Conservation (phyloP, 345 rosid species). For the Boechera divaricarpa region DNA sequence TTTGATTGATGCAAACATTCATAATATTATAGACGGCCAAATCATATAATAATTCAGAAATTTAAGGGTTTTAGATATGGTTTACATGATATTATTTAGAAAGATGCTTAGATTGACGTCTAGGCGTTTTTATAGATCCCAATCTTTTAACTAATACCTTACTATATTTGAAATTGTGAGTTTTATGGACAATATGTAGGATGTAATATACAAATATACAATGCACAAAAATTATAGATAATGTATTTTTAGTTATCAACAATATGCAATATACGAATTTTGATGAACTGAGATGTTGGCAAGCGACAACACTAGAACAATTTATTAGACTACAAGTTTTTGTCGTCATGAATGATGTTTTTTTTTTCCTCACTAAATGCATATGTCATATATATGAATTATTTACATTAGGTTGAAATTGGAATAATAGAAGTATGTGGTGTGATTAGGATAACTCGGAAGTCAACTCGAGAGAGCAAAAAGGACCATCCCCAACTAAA, state of each 20-base stretch:
- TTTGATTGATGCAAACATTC: not conserved
- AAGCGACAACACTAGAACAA: not conserved
- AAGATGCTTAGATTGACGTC: not conserved
- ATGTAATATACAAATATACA: not conserved
- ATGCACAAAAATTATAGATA: not conserved
- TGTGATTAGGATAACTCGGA: slow-evolving; percentile 26
- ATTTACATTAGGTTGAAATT: slow-evolving; percentile 2
- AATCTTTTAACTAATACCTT: not conserved
- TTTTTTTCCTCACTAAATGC: not conserved
- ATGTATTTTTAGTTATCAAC: not conserved
- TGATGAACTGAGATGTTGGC: not conserved
- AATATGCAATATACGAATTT: not conserved
- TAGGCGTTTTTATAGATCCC: not conserved
- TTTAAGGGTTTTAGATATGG: not conserved
- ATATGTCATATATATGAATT: slow-evolving; percentile 13
- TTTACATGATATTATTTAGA: not conserved
- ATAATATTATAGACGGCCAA: not conserved
- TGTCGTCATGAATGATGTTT: slow-evolving; percentile 29
- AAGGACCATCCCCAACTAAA: slow-evolving; percentile 56
- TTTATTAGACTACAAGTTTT: not conserved
- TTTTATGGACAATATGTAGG: not conserved
- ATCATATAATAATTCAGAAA: not conserved
- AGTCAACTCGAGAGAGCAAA: slow-evolving; percentile 59
- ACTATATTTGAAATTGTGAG: not conserved
- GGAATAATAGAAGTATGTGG: slow-evolving; percentile 7